Percentiles rank a stretch among this genome's conserved stretches.
Evolutionary conservation across 441 rosid species (phyloP).

Genomic region (Euphorbia celastroides): DNA sequence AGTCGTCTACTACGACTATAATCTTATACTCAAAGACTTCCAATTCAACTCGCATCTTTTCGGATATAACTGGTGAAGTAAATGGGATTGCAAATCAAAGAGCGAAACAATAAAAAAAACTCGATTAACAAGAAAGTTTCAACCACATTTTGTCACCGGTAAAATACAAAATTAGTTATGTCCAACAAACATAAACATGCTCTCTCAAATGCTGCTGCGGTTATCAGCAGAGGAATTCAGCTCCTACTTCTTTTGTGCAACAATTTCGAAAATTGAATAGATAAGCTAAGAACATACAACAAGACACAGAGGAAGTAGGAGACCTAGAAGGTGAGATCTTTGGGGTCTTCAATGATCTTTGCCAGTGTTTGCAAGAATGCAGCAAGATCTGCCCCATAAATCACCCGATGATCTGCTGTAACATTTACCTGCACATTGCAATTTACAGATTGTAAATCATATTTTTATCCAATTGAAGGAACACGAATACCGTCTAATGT

Average conservation of each 20-base stretch:
- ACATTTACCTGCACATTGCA: conserved; percentile 73
- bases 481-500: too few relatives aligned
- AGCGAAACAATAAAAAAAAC: conserved; percentile 2
- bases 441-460: neutral
- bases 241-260: conserved; percentile 9
- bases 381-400: conserved; percentile 94
- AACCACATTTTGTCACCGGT: neutral
- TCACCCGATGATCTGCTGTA: conserved; percentile 91
- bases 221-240: conserved; percentile 12
- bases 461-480: neutral
- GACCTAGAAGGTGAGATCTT: too few relatives aligned
- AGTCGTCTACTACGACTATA: too few relatives aligned
- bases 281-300: conserved; percentile 5
- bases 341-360: conserved; percentile 83
- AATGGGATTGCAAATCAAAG: neutral
- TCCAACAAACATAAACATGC: conserved; percentile 12
- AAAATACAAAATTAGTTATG: conserved; percentile 11
- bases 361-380: conserved; percentile 90
- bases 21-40: too few relatives aligned
- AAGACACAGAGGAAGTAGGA: conserved; percentile 3
- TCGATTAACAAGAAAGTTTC: conserved; percentile 4
- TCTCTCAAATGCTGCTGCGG: conserved; percentile 17
- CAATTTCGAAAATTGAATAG: conserved; percentile 13
- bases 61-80: neutral
- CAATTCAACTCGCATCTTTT: too few relatives aligned